Evolutionary conservation across 106 monocot species (phyloP).

Genomic region (Phalaenopsis aphrodite): DNA sequence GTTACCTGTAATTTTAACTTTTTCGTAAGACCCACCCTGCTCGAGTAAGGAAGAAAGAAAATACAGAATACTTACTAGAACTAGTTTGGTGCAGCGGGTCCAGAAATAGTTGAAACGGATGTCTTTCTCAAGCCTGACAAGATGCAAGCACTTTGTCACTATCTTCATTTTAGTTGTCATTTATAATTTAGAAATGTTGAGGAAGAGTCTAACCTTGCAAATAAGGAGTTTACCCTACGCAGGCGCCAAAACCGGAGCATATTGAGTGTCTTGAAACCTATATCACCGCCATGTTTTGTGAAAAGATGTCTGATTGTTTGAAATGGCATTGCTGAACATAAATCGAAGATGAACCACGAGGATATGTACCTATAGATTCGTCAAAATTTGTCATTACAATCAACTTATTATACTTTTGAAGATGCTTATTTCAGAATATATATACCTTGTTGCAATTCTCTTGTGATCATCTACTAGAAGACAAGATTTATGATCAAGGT

Average conservation of each 20-base stretch:
- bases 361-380: slow-evolving; percentile 46
- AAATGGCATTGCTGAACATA: slow-evolving; percentile 56
- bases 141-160: not conserved
- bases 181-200: not conserved
- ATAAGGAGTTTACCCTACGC: slow-evolving; percentile 77
- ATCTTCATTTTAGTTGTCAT: not conserved
- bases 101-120: slow-evolving; percentile 71
- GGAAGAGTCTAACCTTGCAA: slow-evolving; percentile 54
- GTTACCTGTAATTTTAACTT: slow-evolving; percentile 51
- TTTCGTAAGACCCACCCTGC: too few species aligned
- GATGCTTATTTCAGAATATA: not conserved
- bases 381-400: not conserved
- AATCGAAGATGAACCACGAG: slow-evolving; percentile 64
- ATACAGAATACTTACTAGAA: slow-evolving; percentile 43
- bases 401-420: not conserved
- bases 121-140: slow-evolving; percentile 59
- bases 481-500: slow-evolving; percentile 38
- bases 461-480: slow-evolving; percentile 48
- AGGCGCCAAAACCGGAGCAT: slow-evolving; percentile 92
- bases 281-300: slow-evolving; percentile 20
- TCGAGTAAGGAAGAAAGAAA: slow-evolving; percentile 17
- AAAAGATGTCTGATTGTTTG: slow-evolving; percentile 51
- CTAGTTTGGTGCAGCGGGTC: slow-evolving; percentile 65
- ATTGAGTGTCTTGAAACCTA: slow-evolving; percentile 61
- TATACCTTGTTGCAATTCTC: slow-evolving; percentile 53